Conservation (phyloP, 257 asterid genomes). For the Nicotiana knightiana region DNA sequence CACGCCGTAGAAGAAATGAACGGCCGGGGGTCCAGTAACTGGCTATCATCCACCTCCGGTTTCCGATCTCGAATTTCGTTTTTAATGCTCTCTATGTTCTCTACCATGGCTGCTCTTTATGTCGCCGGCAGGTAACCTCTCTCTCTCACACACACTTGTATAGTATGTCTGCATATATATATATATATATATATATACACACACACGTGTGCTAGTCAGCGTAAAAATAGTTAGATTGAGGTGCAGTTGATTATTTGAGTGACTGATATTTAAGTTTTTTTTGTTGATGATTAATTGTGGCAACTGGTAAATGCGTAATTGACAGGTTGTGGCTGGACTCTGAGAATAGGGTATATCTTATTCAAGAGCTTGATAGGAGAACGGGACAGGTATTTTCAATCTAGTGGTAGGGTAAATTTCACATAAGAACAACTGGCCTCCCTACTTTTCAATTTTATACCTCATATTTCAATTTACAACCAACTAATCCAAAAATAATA, state of each 20-base stretch:
- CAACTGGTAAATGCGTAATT: neutral
- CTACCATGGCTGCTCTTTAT: conserved; percentile 74
- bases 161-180: neutral
- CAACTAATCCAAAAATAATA: too few relatives aligned
- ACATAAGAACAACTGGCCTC: too few relatives aligned
- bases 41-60: conserved; percentile 37
- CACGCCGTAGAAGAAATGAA: conserved; percentile 36
- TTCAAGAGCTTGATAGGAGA: conserved; percentile 55
- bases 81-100: conserved; percentile 65
- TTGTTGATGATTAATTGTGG: conserved; percentile 13
- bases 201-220: neutral
- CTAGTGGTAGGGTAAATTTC: neutral
- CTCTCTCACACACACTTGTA: neutral
- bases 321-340: conserved; percentile 88
- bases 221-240: neutral
- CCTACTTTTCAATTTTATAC: too few relatives aligned
- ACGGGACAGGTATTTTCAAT: conserved; percentile 56
- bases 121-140: conserved; percentile 60
- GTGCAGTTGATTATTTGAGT: neutral
- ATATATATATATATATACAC: too few relatives aligned
- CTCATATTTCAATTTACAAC: too few relatives aligned
- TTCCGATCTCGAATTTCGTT: conserved; percentile 55
- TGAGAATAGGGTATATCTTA: conserved; percentile 48
- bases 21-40: conserved; percentile 54
- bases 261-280: neutral